Conservation (phyloP, 2,329 filamentous ascomycete genomes). For the Cladosporium sp. region DNA sequence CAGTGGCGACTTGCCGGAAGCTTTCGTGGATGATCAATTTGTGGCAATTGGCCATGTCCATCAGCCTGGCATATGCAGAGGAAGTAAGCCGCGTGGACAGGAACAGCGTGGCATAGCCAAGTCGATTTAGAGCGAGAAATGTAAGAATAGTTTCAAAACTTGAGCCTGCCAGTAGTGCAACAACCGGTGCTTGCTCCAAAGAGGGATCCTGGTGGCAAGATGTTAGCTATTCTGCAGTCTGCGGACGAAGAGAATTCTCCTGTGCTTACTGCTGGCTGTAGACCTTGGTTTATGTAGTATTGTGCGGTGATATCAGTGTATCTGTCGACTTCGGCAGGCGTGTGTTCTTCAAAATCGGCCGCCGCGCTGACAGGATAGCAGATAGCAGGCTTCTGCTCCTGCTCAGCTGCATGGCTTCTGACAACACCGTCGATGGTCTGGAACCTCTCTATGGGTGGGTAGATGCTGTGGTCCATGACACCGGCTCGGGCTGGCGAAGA, state of each 20-base stretch:
- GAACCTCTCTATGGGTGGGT: slow-evolving; percentile 33
- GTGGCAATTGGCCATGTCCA: slow-evolving; percentile 46
- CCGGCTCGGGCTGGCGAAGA: slow-evolving; percentile 7
- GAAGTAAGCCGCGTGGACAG: slow-evolving; percentile 57
- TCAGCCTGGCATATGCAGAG: slow-evolving; percentile 53
- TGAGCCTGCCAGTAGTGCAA: slow-evolving; percentile 56
- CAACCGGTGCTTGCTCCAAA: slow-evolving; percentile 38
- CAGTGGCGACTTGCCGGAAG: slow-evolving; percentile 34
- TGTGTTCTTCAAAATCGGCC: slow-evolving; percentile 37
- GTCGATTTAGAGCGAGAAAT: slow-evolving; percentile 55
- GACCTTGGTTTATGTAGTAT: slow-evolving; percentile 32
- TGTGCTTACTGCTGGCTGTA: slow-evolving; percentile 33
- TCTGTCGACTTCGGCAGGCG: slow-evolving; percentile 32
- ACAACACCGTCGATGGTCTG: slow-evolving; percentile 39
- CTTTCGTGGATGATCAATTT: slow-evolving; percentile 31
- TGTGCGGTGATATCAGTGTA: slow-evolving; percentile 33
- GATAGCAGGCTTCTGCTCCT: slow-evolving; percentile 34
- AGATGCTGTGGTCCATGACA: slow-evolving; percentile 21
- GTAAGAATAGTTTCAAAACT: slow-evolving; percentile 59
- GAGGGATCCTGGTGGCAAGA: slow-evolving; percentile 26
- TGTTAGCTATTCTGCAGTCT: background rate
- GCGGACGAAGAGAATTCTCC: background rate
- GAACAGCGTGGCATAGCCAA: slow-evolving; percentile 58
- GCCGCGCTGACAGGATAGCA: slow-evolving; percentile 34
- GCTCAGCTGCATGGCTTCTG: slow-evolving; percentile 35